phyloP scores from a whole-genome alignment of 805 yeast species.

The Saccharomycopsis sp. region DNA sequence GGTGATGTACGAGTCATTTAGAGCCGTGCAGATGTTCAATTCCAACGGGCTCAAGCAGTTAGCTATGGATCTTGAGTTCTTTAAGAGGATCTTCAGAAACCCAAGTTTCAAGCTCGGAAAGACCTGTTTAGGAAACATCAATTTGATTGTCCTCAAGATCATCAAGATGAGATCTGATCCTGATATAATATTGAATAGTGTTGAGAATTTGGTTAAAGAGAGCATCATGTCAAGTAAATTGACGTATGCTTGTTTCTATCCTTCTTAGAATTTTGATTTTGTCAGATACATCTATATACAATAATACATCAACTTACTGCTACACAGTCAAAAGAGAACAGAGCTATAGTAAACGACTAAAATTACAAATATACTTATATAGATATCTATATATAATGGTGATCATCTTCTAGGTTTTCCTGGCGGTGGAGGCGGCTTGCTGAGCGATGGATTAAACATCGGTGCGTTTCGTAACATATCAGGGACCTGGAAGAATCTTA shows the following conservation, averaged over 20 bases:
- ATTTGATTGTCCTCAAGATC: slow-evolving; percentile 9
- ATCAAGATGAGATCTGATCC: slow-evolving; percentile 13
- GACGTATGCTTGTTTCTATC: slow-evolving; percentile 6
- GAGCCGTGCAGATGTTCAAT: slow-evolving; percentile 40
- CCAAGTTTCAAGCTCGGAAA: slow-evolving; percentile 16
- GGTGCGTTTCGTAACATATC: slow-evolving; percentile 88
- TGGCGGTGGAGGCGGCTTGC: slow-evolving; percentile 66
- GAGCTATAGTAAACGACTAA: neutral
- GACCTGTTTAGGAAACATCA: slow-evolving; percentile 13
- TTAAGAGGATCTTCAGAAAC: slow-evolving; percentile 28
- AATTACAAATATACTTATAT: neutral
- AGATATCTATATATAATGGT: neutral
- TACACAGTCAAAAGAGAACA: no score
- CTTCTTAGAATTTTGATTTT: neutral
- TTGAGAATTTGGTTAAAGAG: slow-evolving; percentile 12
- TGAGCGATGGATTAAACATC: slow-evolving; percentile 52
- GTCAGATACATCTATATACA: no score
- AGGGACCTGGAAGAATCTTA: slow-evolving; percentile 79
- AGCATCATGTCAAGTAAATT: slow-evolving; percentile 4
- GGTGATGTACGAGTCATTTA: slow-evolving; percentile 33
- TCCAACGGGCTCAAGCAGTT: slow-evolving; percentile 45
- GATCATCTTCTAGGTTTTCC: slow-evolving; percentile 46
- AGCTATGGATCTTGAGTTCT: slow-evolving; percentile 48
- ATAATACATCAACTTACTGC: no score
- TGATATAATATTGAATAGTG: slow-evolving; percentile 15